These are phyloP conservation scores for Euclidium syriacum DNA, from an alignment of 345 rosid genomes.

Conservation along the genomic window DNA sequence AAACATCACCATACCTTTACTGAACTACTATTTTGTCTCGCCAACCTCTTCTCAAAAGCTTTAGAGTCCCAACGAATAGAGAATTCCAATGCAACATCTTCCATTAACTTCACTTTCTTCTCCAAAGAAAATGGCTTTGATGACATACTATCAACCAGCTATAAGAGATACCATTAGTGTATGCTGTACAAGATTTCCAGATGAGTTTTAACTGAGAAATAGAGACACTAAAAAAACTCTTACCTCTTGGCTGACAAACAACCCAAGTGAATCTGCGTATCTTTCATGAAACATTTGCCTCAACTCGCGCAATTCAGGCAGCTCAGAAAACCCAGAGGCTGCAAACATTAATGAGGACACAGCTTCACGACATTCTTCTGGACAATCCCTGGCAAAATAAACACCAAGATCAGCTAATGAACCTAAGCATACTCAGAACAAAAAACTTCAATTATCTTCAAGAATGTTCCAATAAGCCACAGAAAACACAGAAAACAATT, in stretches of 20 bases:
- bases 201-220: neutral
- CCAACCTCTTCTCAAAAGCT: slow-evolving; percentile 51
- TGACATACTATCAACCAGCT: slow-evolving; percentile 67
- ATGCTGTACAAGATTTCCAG: slow-evolving; percentile 1
- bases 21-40: slow-evolving; percentile 27
- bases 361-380: slow-evolving; percentile 79
- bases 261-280: slow-evolving; percentile 62
- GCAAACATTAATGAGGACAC: slow-evolving; percentile 86
- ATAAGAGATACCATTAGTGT: slow-evolving; percentile 7
- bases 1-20: slow-evolving; percentile 41
- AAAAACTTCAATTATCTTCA: neutral
- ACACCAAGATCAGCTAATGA: slow-evolving; percentile 1
- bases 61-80: slow-evolving; percentile 72
- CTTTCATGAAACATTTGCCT: slow-evolving; percentile 78
- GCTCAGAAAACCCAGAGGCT: slow-evolving; percentile 89
- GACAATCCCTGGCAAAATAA: slow-evolving; percentile 60
- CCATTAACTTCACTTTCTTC: slow-evolving; percentile 68
- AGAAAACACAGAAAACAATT: neutral
- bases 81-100: slow-evolving; percentile 68
- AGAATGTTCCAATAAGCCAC: neutral
- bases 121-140: slow-evolving; percentile 51
- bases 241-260: slow-evolving; percentile 75
- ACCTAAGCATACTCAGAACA: neutral
- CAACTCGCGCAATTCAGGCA: slow-evolving; percentile 86
- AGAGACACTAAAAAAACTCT: slow-evolving; percentile 12